phyloP scores from a whole-genome alignment of 495 filamentous ascomycete genomes.

The Neurospora tetrasperma region DNA sequence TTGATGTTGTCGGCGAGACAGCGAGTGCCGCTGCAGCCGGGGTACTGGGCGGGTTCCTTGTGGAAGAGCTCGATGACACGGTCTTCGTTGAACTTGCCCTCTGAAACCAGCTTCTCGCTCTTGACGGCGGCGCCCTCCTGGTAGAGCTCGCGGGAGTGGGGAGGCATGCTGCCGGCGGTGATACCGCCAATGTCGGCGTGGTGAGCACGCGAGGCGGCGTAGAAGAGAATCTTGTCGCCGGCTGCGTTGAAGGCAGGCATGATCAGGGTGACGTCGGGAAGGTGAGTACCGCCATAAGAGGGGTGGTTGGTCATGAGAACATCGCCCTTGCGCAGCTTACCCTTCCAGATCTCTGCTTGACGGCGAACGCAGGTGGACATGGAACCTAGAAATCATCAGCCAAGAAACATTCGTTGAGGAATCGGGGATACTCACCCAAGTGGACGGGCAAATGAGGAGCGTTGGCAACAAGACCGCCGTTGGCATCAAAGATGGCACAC shows the following conservation, averaged over 20 bases:
- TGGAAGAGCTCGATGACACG: constrained; percentile 76
- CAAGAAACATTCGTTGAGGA: neutral
- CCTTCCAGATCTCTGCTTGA: constrained; percentile 88
- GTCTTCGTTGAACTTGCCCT: constrained; percentile 82
- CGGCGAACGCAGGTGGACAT: constrained; percentile 95
- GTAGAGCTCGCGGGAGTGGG: constrained; percentile 82
- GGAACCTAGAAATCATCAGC: constrained; percentile 14
- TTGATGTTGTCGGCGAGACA: constrained; percentile 92
- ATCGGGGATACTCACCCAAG: constrained; percentile 39
- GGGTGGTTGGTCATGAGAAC: constrained; percentile 95
- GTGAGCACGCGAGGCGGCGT: constrained; percentile 89
- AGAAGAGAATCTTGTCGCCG: constrained; percentile 86
- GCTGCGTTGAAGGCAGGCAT: constrained; percentile 76
- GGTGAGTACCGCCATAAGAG: constrained; percentile 70
- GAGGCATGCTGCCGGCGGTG: constrained; percentile 92
- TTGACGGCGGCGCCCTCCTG: constrained; percentile 94
- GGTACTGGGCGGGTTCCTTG: constrained; percentile 71
- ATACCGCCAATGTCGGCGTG: constrained; percentile 98
- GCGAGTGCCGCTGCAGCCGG: constrained; percentile 80
- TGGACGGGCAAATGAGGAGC: constrained; percentile 92
- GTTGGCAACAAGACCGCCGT: constrained; percentile 90
- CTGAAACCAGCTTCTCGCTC: constrained; percentile 84
- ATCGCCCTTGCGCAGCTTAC: constrained; percentile 81
- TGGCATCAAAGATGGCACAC: constrained; percentile 85
- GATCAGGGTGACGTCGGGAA: constrained; percentile 89